Conservation (phyloP, 2,329 filamentous ascomycete species). For the Metarhizium guizhouense region DNA sequence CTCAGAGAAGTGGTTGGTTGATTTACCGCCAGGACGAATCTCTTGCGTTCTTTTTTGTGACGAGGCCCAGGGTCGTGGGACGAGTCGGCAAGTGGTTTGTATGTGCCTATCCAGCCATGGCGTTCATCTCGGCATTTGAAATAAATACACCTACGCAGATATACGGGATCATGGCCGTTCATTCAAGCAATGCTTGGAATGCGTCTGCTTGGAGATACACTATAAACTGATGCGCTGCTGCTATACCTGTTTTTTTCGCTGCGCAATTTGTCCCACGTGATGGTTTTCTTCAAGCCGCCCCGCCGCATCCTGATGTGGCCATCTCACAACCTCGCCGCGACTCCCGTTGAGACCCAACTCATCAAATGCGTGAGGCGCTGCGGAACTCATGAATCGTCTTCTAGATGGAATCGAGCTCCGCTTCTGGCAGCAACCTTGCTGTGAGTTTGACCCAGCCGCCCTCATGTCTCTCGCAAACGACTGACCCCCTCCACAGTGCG, state of each 20-base stretch:
- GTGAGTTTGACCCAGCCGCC: background rate
- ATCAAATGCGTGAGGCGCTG: background rate
- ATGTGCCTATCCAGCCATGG: too few relatives aligned
- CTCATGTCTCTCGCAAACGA: background rate
- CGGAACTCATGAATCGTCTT: background rate
- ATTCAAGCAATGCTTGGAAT: too few relatives aligned
- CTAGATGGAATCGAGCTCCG: background rate
- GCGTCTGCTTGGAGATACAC: too few relatives aligned
- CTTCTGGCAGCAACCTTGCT: background rate
- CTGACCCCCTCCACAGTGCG: slow-evolving; percentile 4
- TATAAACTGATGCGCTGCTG: background rate
- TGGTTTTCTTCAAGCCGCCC: background rate
- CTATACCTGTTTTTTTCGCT: slow-evolving; percentile 1
- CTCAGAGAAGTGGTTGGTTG: too few relatives aligned
- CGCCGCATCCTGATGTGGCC: background rate
- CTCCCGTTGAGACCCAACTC: background rate
- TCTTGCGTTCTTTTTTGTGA: too few relatives aligned
- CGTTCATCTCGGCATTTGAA: too few relatives aligned
- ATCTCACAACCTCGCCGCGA: background rate
- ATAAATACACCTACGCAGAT: too few relatives aligned
- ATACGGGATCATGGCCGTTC: too few relatives aligned
- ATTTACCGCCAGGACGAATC: too few relatives aligned
- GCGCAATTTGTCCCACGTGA: background rate
- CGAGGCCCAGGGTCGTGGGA: too few relatives aligned
- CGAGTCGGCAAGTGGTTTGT: too few relatives aligned